These are phyloP conservation scores for Kurtzmaniella natalensis DNA, from an alignment of 1,139 yeast species.

Conservation along the genomic window DNA sequence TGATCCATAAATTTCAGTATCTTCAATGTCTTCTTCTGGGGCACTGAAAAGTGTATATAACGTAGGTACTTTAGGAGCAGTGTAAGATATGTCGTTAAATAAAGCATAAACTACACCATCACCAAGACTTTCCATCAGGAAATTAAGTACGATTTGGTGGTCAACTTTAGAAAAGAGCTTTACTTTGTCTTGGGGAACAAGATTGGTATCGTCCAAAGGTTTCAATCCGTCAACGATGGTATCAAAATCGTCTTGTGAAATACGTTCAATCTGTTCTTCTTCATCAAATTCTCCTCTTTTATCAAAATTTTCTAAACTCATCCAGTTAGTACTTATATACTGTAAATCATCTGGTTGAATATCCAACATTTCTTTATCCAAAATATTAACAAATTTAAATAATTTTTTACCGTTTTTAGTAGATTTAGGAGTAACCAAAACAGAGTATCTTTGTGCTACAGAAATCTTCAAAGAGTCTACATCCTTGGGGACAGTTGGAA, in stretches of 20 bases:
- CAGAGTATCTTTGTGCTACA: conserved; percentile 76
- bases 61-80: conserved; percentile 78
- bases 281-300: conserved; percentile 12
- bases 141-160: conserved; percentile 57
- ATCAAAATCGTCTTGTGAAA: conserved; percentile 17
- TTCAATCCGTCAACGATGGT: conserved; percentile 39
- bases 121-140: conserved; percentile 72
- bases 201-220: conserved; percentile 61
- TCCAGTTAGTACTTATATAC: conserved; percentile 67
- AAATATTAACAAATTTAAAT: conserved; percentile 71
- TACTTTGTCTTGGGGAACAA: conserved; percentile 51
- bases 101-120: conserved; percentile 88
- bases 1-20: conserved; percentile 55
- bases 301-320: conserved; percentile 50
- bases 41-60: conserved; percentile 71
- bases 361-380: conserved; percentile 82
- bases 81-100: conserved; percentile 79
- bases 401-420: conserved; percentile 47
- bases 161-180: conserved; percentile 63
- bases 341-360: conserved; percentile 55
- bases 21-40: conserved; percentile 45
- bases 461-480: conserved; percentile 62
- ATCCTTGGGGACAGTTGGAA: conserved; percentile 61
- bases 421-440: conserved; percentile 63
- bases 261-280: conserved; percentile 32